Evolutionary conservation across 768 basidiomycete species (phyloP).

Genomic region (Nidularia pulvinata): DNA sequence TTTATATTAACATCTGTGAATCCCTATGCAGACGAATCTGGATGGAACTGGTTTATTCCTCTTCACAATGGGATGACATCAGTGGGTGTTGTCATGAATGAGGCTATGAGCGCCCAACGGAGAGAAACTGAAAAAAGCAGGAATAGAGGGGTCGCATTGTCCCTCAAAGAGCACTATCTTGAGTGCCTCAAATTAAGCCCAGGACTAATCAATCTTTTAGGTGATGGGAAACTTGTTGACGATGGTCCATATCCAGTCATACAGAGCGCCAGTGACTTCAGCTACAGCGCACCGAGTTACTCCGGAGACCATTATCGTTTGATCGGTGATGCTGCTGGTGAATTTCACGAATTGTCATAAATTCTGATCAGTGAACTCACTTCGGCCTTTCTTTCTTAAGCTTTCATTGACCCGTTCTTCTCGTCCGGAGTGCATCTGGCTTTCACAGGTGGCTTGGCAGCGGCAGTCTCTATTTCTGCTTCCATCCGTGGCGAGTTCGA

Average conservation of each 20-base stretch:
- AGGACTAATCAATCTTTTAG: constrained; percentile 19
- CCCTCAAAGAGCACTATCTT: constrained; percentile 31
- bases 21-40: constrained; percentile 38
- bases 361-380: not conserved
- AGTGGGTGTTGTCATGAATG: constrained; percentile 47
- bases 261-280: constrained; percentile 30
- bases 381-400: constrained; percentile 12
- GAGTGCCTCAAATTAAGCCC: constrained; percentile 32
- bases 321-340: constrained; percentile 40
- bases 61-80: constrained; percentile 48
- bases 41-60: constrained; percentile 61
- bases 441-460: constrained; percentile 33
- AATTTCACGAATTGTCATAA: constrained; percentile 5
- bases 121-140: constrained; percentile 6
- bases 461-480: constrained; percentile 33
- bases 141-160: constrained; percentile 4
- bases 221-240: constrained; percentile 24
- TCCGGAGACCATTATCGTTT: constrained; percentile 31
- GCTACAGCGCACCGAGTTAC: constrained; percentile 29
- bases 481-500: constrained; percentile 25
- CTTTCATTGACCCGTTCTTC: constrained; percentile 48
- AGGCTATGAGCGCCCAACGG: constrained; percentile 15
- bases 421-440: constrained; percentile 43
- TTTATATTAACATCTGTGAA: not conserved
- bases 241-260: constrained; percentile 11